These are phyloP conservation scores for Epichloe gansuensis DNA, from an alignment of 2,329 filamentous ascomycete species.

Conservation along the genomic window DNA sequence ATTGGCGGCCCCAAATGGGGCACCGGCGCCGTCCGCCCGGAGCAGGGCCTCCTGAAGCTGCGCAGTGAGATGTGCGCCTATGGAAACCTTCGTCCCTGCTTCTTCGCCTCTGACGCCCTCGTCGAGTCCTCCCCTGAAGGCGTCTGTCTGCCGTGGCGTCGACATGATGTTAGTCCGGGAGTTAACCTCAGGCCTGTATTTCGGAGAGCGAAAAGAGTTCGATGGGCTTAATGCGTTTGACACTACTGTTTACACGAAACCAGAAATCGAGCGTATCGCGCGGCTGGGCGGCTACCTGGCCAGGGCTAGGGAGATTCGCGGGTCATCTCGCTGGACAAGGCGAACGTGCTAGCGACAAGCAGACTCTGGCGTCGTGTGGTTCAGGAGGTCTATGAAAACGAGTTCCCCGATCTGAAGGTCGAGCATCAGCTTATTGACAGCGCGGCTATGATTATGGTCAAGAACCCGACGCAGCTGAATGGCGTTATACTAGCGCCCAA, in stretches of 20 bases:
- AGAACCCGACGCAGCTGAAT: conserved; percentile 77
- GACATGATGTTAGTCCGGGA: conserved; percentile 92
- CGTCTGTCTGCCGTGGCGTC: conserved; percentile 70
- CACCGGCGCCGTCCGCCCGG: conserved; percentile 73
- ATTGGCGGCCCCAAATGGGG: conserved; percentile 98
- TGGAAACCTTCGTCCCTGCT: conserved; percentile 91
- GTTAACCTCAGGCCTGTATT: conserved; percentile 88
- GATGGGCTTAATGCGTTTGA: conserved; percentile 50
- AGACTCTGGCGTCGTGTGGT: conserved; percentile 83
- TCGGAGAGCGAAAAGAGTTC: conserved; percentile 64
- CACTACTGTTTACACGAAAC: conserved; percentile 75
- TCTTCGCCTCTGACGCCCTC: conserved; percentile 80
- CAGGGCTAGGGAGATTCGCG: conserved; percentile 55
- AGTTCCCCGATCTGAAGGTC: conserved; percentile 78
- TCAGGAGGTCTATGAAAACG: conserved; percentile 69
- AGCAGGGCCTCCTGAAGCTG: conserved; percentile 81
- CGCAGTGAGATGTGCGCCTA: conserved; percentile 91
- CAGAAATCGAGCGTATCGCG: conserved; percentile 80
- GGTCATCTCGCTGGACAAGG: conserved; percentile 83
- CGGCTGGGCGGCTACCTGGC: conserved; percentile 73
- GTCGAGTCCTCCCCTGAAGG: conserved; percentile 78
- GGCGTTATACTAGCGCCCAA: conserved; percentile 89
- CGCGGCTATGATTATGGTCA: conserved; percentile 93
- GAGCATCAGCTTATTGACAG: conserved; percentile 89
- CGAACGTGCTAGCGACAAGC: conserved; percentile 85